Evolutionary conservation across 1,139 yeast genomes (phyloP).

Genomic region (Hansenula sp.): DNA sequence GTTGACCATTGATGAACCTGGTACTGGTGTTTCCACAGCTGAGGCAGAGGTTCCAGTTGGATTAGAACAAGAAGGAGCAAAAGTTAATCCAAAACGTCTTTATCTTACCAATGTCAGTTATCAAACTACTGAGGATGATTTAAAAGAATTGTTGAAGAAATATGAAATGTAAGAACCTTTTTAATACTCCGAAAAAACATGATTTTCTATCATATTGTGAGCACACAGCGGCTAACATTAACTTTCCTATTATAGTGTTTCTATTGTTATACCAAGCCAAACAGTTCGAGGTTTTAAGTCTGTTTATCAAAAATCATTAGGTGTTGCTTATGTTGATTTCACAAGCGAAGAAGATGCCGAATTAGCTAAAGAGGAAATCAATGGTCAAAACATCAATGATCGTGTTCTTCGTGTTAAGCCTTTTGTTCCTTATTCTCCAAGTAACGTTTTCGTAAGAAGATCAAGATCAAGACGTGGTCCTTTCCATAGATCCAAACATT

Average conservation of each 20-base stretch:
- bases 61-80: constrained; percentile 1
- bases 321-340: constrained; percentile 66
- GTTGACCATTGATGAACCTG: background rate
- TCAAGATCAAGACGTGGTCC: constrained; percentile 40
- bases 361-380: constrained; percentile 38
- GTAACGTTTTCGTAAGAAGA: constrained; percentile 37
- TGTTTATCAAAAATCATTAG: constrained; percentile 45
- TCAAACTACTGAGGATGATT: constrained; percentile 49
- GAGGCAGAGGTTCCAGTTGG: background rate
- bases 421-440: constrained; percentile 39
- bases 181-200: background rate
- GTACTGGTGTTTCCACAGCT: background rate
- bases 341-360: constrained; percentile 44
- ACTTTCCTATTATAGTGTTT: constrained; percentile 26
- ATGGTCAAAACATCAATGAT: constrained; percentile 38
- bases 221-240: constrained; percentile 9
- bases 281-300: constrained; percentile 43
- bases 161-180: constrained; percentile 27
- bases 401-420: constrained; percentile 35
- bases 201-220: background rate
- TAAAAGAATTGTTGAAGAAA: constrained; percentile 37
- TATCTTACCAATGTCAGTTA: constrained; percentile 52
- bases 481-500: constrained; percentile 23
- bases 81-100: constrained; percentile 26
- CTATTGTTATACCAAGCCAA: constrained; percentile 51